These are phyloP conservation scores for Chlamydomonas reinhardtii DNA, from an alignment of 163 green algal species.

Conservation along the genomic window DNA sequence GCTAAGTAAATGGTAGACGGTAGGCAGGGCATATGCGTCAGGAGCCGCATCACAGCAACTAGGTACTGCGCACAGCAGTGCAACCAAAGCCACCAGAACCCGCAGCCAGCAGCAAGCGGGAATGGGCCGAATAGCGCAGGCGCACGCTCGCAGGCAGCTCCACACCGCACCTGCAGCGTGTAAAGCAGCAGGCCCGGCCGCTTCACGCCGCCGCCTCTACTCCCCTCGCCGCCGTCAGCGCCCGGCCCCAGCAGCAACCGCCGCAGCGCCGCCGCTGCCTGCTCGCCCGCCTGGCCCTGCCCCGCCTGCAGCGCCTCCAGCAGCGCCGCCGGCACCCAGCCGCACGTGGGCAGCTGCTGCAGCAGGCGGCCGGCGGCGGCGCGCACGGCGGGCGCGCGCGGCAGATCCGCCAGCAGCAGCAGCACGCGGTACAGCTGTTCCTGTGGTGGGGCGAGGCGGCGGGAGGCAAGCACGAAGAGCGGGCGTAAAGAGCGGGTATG, in stretches of 20 bases:
- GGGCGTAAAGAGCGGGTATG: too few species aligned
- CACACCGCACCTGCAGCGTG: slow-evolving; percentile 64
- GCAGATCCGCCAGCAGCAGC: slow-evolving; percentile 68
- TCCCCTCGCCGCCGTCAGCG: background rate
- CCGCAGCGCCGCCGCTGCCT: slow-evolving; percentile 19
- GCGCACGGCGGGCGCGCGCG: slow-evolving; percentile 32
- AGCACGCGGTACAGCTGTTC: slow-evolving; percentile 62
- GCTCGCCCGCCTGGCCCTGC: background rate
- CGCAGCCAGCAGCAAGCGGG: too few species aligned
- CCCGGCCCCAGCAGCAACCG: slow-evolving; percentile 22
- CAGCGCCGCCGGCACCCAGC: slow-evolving; percentile 46
- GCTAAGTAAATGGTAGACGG: too few species aligned
- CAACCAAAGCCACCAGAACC: too few species aligned
- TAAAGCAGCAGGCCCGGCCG: slow-evolving; percentile 65
- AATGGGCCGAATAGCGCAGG: too few species aligned
- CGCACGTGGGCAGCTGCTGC: slow-evolving; percentile 63
- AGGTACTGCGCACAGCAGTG: too few species aligned
- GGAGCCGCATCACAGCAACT: too few species aligned
- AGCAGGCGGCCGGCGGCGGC: slow-evolving; percentile 53
- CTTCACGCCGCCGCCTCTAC: background rate
- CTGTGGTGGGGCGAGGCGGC: too few species aligned
- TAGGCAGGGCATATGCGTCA: too few species aligned
- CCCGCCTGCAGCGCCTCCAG: slow-evolving; percentile 53
- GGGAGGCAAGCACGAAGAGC: too few species aligned
- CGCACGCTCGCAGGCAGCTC: background rate